Conservation (phyloP, 805 yeast species). For the Ogataea wickerhamii region DNA sequence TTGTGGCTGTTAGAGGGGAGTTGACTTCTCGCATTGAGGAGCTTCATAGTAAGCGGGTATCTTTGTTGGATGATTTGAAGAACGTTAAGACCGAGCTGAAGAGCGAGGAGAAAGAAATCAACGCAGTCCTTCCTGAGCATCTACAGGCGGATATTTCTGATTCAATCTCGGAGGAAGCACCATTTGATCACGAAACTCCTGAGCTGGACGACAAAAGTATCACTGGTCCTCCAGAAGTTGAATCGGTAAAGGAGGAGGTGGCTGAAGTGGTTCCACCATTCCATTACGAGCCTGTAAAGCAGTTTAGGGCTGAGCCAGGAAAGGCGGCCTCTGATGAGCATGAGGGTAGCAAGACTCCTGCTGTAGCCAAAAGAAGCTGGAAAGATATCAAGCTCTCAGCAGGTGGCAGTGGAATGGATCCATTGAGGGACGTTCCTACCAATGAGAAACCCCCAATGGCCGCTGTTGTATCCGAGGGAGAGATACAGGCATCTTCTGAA, state of each 20-base stretch:
- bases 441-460: slow-evolving; percentile 37
- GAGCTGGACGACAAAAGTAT: slow-evolving; percentile 25
- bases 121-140: slow-evolving; percentile 51
- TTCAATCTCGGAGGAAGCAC: slow-evolving; percentile 26
- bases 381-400: slow-evolving; percentile 26
- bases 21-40: slow-evolving; percentile 42
- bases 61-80: slow-evolving; percentile 35
- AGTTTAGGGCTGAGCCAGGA: slow-evolving; percentile 24
- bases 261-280: slow-evolving; percentile 18
- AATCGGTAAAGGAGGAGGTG: slow-evolving; percentile 28
- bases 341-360: slow-evolving; percentile 1
- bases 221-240: slow-evolving; percentile 28
- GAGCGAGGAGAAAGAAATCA: slow-evolving; percentile 45
- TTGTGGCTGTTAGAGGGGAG: slow-evolving; percentile 31
- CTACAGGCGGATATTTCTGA: slow-evolving; percentile 35
- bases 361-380: slow-evolving; percentile 28
- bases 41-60: slow-evolving; percentile 39
- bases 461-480: slow-evolving; percentile 23
- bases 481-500: slow-evolving; percentile 12
- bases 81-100: slow-evolving; percentile 34
- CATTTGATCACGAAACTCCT: slow-evolving; percentile 27
- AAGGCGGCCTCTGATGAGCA: background rate
- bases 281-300: slow-evolving; percentile 14
- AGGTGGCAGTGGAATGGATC: slow-evolving; percentile 32
- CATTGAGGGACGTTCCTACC: slow-evolving; percentile 35